Evolutionary conservation across 805 yeast species (phyloP), one percentile per base, ranked within the genome.

Genomic region (Starmera quercuum): DNA sequence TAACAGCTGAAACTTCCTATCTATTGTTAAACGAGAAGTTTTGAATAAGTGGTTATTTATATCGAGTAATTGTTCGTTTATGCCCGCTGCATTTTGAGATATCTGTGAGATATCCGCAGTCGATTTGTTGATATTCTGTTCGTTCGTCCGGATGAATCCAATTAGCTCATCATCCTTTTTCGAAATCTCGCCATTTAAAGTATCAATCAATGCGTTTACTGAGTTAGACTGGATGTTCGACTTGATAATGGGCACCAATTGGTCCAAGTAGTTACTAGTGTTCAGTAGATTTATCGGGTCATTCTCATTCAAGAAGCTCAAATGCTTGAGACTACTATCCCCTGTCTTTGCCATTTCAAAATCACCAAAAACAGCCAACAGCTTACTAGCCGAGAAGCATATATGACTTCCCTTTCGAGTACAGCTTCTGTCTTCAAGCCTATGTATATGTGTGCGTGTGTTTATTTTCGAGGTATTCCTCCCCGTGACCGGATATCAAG

Each of bases 241-340:
- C 46, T 73, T 75, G 42, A 85, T 68, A 13, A 83, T 68, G 2
- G 94, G 94, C 3, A 85, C 82, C 38, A 86, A 66, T 53, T 83
- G 85, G 42, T 85, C 95, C 26, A 85, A 55, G 53, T 79, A 83
- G 45, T 82, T 88, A 36, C 76, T 82, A 3, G 82, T 72, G 15
- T 41, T 42, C 16, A 52, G 32, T n/a, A 46, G 37, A 6, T 41
- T 45, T 14, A 51, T 39, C 0, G 52, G 50, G 28, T 51, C 56
- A 26, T 30, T 39, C 18, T 47, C 54, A 24, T 39, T 45, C 15
- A 48, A 15, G 19, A 45, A 46, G 12, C 35, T 36, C 16, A 47
- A 38, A 31, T 43, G 25, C 25, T 32, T 32, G 14, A 23, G 13
- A 23, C 10, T 6, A 6, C 14, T 23, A 23, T 23, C 26, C 6